These are phyloP conservation scores for Paradendryphiella salina DNA, from an alignment of 2,329 filamentous ascomycete genomes.

Conservation along the genomic window DNA sequence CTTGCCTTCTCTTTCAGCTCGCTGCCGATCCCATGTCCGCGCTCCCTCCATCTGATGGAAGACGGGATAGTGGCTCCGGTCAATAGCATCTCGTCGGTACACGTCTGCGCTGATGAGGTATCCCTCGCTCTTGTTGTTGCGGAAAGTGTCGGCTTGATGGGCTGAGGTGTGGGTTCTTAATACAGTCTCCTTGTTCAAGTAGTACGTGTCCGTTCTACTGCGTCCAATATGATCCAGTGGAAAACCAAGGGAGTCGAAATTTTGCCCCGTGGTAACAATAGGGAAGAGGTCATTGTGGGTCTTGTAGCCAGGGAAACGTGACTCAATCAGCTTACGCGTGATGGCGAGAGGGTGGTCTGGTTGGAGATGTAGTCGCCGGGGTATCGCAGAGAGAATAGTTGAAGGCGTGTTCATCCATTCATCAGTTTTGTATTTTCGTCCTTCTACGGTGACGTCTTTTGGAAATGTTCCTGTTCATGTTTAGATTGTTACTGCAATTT, in stretches of 20 bases:
- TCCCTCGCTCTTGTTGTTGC: conserved; percentile 70
- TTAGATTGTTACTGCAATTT: conserved; percentile 12
- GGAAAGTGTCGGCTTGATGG: conserved; percentile 83
- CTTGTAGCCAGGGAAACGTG: conserved; percentile 76
- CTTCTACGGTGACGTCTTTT: conserved; percentile 61
- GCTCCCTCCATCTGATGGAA: conserved; percentile 99
- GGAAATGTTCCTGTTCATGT: conserved; percentile 20
- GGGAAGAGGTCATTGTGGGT: conserved; percentile 80
- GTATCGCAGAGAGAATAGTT: conserved; percentile 73
- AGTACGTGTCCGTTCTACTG: conserved; percentile 89
- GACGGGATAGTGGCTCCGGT: conserved; percentile 91
- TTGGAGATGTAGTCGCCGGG: conserved; percentile 84
- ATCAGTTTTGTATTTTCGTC: conserved; percentile 68
- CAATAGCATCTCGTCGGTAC: conserved; percentile 91
- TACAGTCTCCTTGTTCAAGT: conserved; percentile 81
- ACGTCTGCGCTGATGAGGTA: conserved; percentile 94
- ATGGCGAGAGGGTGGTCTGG: conserved; percentile 87
- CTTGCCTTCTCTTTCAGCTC: conserved; percentile 52
- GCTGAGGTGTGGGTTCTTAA: conserved; percentile 93
- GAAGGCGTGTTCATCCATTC: conserved; percentile 82
- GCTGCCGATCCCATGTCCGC: conserved; percentile 77
- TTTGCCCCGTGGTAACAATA: conserved; percentile 80
- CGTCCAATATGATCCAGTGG: conserved; percentile 85
- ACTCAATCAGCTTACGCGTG: conserved; percentile 89
- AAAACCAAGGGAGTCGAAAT: conserved; percentile 97